Base-by-base conservation (phyloP, 352 stramenopile species). In the Phytophthora fragariaefolia region DNA sequence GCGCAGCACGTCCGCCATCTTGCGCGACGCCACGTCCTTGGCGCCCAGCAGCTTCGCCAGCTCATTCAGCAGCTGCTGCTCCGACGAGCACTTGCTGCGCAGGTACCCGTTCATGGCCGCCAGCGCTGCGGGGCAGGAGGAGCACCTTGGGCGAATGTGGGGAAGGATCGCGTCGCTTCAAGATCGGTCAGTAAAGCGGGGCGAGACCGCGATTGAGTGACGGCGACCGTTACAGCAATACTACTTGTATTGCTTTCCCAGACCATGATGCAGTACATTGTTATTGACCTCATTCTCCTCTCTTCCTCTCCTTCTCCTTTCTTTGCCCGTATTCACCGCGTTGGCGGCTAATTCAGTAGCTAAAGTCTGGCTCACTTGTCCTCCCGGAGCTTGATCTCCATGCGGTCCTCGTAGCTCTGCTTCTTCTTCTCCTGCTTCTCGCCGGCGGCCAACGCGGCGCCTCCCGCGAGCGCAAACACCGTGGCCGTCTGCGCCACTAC, bases 31-130 rank as follows among this genome's bases (percentile, higher is more conserved):
- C 28, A 79, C 77, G 46, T 95, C 84, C 52, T 87, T 88, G 13
- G 73, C 63, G 7, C 53, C 59, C 20, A 92, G 61, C 15, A 90
- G 67, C 66, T 87, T 90, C 26, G 76, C 77, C 34, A 94, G 73
- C 58, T 94, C 86, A 57, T 94, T 93, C 73, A 93, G 83, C 52
- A 94, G 78, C 71, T 94, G 84, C 74, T 92, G 82, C 80, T 92
- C 82, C 15, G 84, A 94, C 62, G 82, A 84, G 62, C 80, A 89
- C 58, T 90, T 91, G 63, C 73, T 78, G 55, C 77, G 76, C 55
- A 92, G 52, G 66, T 92, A 92, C 23, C 66, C 77, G 65, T 92
- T 92, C 82, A 94, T 93, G 32, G 18, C 52, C 20, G 28, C 45
- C 23, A 22, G 36, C 15, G 13, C n/a, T n/a, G n/a, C n/a, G n/a